Conservation (phyloP, 495 filamentous ascomycete species). For the Rostrohypoxylon terebratum region DNA sequence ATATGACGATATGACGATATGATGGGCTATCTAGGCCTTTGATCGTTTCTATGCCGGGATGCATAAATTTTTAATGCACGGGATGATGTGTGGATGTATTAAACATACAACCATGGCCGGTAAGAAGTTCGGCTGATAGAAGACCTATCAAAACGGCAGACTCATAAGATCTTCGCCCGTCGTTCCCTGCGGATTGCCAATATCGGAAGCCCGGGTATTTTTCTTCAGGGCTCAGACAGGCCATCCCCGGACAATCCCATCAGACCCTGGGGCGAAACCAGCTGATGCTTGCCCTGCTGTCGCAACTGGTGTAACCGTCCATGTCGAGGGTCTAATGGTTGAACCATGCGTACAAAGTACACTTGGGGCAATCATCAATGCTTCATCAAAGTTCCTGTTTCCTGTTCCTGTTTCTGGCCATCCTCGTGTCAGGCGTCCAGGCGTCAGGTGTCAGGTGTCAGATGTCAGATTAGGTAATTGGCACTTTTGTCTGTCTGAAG, state of each 20-base stretch:
- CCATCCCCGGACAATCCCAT: slow-evolving; percentile 44
- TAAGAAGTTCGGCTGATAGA: slow-evolving; percentile 40
- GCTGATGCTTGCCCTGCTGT: slow-evolving; percentile 47
- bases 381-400: slow-evolving; percentile 36
- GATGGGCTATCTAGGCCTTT: slow-evolving; percentile 6
- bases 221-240: slow-evolving; percentile 39
- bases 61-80: slow-evolving; percentile 46
- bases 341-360: slow-evolving; percentile 24
- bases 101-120: slow-evolving; percentile 25
- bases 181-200: slow-evolving; percentile 41
- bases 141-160: slow-evolving; percentile 42
- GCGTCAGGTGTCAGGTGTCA: slow-evolving; percentile 6
- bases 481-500: slow-evolving; percentile 16
- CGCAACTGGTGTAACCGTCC: slow-evolving; percentile 48
- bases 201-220: slow-evolving; percentile 43
- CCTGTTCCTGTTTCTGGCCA: neutral
- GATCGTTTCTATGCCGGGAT: slow-evolving; percentile 34
- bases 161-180: slow-evolving; percentile 43
- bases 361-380: slow-evolving; percentile 17
- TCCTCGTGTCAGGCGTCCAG: slow-evolving; percentile 1
- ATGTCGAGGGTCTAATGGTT: slow-evolving; percentile 27
- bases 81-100: neutral
- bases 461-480: slow-evolving; percentile 26
- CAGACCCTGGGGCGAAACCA: slow-evolving; percentile 47
- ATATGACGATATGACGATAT: neutral